Evolutionary conservation across 1,284 basidiomycete species (phyloP).

Genomic region (Boletus smithii): DNA sequence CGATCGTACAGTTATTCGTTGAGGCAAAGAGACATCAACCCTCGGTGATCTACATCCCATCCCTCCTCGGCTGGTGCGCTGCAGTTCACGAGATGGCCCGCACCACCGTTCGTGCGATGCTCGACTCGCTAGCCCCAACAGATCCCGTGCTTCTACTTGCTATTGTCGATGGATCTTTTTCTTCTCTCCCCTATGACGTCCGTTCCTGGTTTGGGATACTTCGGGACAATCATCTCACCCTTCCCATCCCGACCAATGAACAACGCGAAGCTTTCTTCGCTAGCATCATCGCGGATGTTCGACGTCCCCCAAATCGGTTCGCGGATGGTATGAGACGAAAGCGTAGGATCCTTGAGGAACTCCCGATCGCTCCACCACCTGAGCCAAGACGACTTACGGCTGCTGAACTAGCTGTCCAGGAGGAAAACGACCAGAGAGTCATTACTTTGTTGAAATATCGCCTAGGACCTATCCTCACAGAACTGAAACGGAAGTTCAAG

Average conservation of each 20-base stretch:
- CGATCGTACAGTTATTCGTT: conserved; percentile 93
- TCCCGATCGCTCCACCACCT: conserved; percentile 87
- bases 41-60: conserved; percentile 93
- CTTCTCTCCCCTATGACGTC: conserved; percentile 78
- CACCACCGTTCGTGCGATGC: conserved; percentile 83
- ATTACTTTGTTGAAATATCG: conserved; percentile 85
- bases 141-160: conserved; percentile 92
- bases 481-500: conserved; percentile 93
- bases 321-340: conserved; percentile 86
- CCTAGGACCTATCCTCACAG: conserved; percentile 81
- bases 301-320: conserved; percentile 82
- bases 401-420: conserved; percentile 81
- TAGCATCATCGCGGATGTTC: conserved; percentile 64
- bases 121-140: conserved; percentile 85
- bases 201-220: conserved; percentile 87
- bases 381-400: conserved; percentile 82
- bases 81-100: conserved; percentile 84
- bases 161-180: conserved; percentile 76
- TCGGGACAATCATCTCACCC: conserved; percentile 70
- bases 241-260: conserved; percentile 48
- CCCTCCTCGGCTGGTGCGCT: conserved; percentile 81
- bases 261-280: conserved; percentile 81
- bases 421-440: conserved; percentile 76
- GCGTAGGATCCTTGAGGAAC: conserved; percentile 80
- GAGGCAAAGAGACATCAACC: conserved; percentile 98